Conservation (phyloP, 2,329 filamentous ascomycete genomes). For the Fusarium camptoceras region DNA sequence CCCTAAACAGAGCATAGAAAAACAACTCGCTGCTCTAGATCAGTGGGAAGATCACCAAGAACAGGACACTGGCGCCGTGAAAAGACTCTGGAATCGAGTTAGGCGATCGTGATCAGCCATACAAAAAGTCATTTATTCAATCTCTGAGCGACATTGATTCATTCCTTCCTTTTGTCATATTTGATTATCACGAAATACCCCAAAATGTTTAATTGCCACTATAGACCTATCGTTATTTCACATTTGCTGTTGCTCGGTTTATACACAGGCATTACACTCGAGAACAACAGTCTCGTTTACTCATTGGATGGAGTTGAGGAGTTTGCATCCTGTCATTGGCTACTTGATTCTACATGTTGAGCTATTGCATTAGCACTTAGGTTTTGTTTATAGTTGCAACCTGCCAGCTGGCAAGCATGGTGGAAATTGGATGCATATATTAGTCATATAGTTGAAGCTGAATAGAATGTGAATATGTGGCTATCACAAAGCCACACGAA, state of each 20-base stretch:
- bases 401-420: slow-evolving; percentile 10
- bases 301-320: slow-evolving; percentile 42
- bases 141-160: slow-evolving; percentile 4
- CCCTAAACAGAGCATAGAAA: slow-evolving; percentile 66
- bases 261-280: slow-evolving; percentile 21
- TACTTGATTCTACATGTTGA: slow-evolving; percentile 1
- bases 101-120: slow-evolving; percentile 54
- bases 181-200: slow-evolving; percentile 42
- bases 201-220: slow-evolving; percentile 34
- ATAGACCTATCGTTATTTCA: slow-evolving; percentile 22
- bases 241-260: slow-evolving; percentile 8
- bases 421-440: slow-evolving; percentile 19
- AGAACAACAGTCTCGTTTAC: slow-evolving; percentile 25
- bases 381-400: slow-evolving; percentile 24
- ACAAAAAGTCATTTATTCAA: slow-evolving; percentile 2
- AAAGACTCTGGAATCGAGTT: slow-evolving; percentile 73
- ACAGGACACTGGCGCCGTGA: slow-evolving; percentile 66
- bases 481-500: neutral
- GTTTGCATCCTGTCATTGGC: slow-evolving; percentile 15
- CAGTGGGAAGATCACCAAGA: slow-evolving; percentile 53
- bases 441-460: slow-evolving; percentile 7
- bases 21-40: slow-evolving; percentile 65
- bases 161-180: slow-evolving; percentile 11
- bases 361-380: neutral
- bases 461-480: neutral